A percentile compares a stretch with the other conserved stretches of the same genome.
Conservation (phyloP, 345 rosid genomes). For the Aquilaria yunnanensis region DNA sequence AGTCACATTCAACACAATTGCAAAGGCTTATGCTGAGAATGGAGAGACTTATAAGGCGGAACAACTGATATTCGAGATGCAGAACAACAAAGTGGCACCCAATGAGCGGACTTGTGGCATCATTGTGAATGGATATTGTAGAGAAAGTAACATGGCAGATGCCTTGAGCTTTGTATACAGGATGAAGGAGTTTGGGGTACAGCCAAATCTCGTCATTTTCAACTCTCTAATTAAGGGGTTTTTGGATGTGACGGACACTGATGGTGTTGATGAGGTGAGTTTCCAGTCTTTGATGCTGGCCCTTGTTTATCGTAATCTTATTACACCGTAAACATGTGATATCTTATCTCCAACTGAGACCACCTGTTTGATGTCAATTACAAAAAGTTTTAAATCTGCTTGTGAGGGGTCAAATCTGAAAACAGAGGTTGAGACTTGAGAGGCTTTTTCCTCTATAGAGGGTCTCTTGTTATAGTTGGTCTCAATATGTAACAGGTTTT, state of each 20-base stretch:
- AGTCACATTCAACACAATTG: slow-evolving; percentile 78
- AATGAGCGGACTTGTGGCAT: slow-evolving; percentile 82
- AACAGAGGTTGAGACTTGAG: too few species aligned
- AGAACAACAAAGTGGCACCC: slow-evolving; percentile 49
- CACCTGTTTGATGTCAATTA: too few species aligned
- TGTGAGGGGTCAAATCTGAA: too few species aligned
- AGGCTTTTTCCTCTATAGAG: too few species aligned
- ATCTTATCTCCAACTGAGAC: neutral
- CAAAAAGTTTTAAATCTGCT: too few species aligned
- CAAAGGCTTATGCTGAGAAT: slow-evolving; percentile 60
- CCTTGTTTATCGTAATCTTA: neutral
- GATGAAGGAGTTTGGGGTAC: slow-evolving; percentile 81
- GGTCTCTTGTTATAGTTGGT: too few species aligned
- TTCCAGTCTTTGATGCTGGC: neutral
- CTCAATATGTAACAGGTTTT: too few species aligned
- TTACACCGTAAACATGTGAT: neutral
- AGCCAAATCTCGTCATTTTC: slow-evolving; percentile 78
- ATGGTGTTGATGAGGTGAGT: slow-evolving; percentile 80
- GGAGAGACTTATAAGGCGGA: slow-evolving; percentile 65
- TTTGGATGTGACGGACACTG: slow-evolving; percentile 46
- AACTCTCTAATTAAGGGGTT: slow-evolving; percentile 84
- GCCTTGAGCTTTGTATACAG: slow-evolving; percentile 67
- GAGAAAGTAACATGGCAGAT: slow-evolving; percentile 74
- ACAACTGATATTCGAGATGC: slow-evolving; percentile 69
- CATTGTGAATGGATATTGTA: slow-evolving; percentile 72